These are phyloP conservation scores for Suillus weaverae DNA, from an alignment of 768 basidiomycete species.

Conservation along the genomic window DNA sequence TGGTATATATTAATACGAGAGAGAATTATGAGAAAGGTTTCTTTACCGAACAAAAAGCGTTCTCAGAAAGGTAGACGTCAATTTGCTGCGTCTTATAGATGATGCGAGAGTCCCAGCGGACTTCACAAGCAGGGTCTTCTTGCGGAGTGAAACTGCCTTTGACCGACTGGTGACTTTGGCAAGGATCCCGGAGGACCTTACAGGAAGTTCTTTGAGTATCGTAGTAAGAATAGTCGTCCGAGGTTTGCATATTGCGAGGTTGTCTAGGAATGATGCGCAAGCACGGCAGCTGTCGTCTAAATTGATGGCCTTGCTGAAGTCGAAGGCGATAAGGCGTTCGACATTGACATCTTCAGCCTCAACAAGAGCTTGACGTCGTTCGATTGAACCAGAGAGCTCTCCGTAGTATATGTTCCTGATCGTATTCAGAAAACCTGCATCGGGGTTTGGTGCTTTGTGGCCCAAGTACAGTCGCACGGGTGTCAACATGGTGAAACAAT, in stretches of 20 bases:
- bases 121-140: not conserved
- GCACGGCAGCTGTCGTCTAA: not conserved
- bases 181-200: not conserved
- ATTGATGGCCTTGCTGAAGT: not conserved
- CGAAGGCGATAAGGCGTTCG: constrained; percentile 2
- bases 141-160: not conserved
- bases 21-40: not conserved
- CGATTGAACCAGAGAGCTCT: not conserved
- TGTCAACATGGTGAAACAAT: not conserved
- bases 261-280: not conserved
- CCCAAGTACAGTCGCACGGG: constrained; percentile 2
- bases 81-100: not conserved
- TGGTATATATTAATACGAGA: not conserved
- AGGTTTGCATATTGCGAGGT: not conserved
- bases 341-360: not conserved
- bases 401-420: not conserved
- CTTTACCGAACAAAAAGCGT: not conserved
- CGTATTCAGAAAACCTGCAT: not conserved
- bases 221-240: not conserved
- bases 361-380: not conserved
- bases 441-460: not conserved
- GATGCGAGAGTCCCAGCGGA: not conserved
- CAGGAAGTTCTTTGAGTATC: not conserved
- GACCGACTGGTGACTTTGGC: not conserved
- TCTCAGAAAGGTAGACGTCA: not conserved